A percentile compares a stretch with the other conserved stretches of the same genome.
Evolutionary conservation across 495 filamentous ascomycete species (phyloP).

Genomic region (Terfezia claveryi): DNA sequence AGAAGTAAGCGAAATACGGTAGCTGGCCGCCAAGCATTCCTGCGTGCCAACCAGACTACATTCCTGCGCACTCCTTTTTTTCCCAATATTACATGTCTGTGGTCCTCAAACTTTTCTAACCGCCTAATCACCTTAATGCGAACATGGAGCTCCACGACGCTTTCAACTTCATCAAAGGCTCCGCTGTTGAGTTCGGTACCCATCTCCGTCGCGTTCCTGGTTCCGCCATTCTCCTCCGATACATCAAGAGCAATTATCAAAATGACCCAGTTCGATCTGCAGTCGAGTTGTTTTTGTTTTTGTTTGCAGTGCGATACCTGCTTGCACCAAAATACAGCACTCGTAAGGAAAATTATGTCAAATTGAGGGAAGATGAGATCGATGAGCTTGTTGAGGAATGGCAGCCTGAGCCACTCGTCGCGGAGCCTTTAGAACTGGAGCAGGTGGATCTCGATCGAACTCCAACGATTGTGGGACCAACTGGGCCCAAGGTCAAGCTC

Average conservation of each 20-base stretch:
- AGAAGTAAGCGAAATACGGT: too few relatives aligned
- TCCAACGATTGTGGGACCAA: constrained; percentile 69
- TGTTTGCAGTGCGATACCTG: constrained; percentile 88
- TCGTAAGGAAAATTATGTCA: constrained; percentile 62
- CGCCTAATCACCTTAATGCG: too few relatives aligned
- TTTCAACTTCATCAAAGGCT: constrained; percentile 43
- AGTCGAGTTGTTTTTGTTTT: constrained; percentile 80
- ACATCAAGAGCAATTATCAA: constrained; percentile 91
- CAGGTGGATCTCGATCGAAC: constrained; percentile 63
- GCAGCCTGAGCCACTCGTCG: constrained; percentile 81
- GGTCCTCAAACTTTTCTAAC: too few relatives aligned
- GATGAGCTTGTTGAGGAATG: constrained; percentile 95
- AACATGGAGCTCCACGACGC: constrained; percentile 67
- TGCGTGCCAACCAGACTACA: too few relatives aligned
- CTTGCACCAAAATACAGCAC: constrained; percentile 80
- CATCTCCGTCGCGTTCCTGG: constrained; percentile 78
- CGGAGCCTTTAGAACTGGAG: constrained; percentile 46
- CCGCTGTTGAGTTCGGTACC: constrained; percentile 40
- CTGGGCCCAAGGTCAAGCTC: constrained; percentile 75
- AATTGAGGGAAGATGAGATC: constrained; percentile 75
- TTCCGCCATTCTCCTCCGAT: constrained; percentile 80
- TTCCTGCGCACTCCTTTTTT: too few relatives aligned
- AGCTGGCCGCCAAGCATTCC: too few relatives aligned
- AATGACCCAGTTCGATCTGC: constrained; percentile 85
- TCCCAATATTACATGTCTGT: too few relatives aligned